A percentile compares a stretch with the other conserved stretches of the same genome.
Conservation (phyloP, 139 green algal species). For the Chlamydomonas schloesseri region DNA sequence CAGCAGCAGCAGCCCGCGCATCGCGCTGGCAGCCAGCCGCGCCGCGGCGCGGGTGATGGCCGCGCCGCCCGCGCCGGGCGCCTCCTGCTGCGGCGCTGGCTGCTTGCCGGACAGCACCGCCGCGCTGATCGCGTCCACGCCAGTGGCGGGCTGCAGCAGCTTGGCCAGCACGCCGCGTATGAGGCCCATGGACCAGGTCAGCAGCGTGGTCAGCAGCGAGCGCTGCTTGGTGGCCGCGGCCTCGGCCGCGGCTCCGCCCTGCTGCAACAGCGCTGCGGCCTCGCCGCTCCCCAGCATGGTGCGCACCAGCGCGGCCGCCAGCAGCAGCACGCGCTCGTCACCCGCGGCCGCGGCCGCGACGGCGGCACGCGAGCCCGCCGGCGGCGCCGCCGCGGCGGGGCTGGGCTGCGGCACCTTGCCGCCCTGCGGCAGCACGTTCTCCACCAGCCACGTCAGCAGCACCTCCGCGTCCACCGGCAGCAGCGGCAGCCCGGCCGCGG, state of each 20-base stretch:
- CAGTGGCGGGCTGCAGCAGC: conserved; percentile 18
- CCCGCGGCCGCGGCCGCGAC: background rate
- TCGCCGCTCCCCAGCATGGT: background rate
- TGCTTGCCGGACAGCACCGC: conserved; percentile 12
- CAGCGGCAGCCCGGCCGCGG: conserved; percentile 10
- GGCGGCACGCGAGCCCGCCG: background rate
- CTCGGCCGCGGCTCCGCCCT: background rate
- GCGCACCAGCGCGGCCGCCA: conserved; percentile 21
- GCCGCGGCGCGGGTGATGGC: conserved; percentile 13
- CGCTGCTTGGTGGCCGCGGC: background rate
- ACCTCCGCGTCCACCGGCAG: conserved; percentile 22
- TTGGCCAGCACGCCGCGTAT: background rate
- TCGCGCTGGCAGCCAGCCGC: conserved; percentile 8
- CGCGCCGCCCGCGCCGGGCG: background rate
- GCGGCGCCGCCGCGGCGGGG: background rate
- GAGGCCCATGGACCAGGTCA: conserved; percentile 14
- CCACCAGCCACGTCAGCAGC: conserved; percentile 18
- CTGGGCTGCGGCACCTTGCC: background rate
- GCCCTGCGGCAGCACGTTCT: conserved; percentile 31
- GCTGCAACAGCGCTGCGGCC: background rate
- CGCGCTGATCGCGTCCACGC: conserved; percentile 2
- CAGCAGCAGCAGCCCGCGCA: conserved; percentile 32
- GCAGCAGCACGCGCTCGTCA: conserved; percentile 39
- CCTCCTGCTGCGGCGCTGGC: background rate
- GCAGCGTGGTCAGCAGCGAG: conserved; percentile 8